These are phyloP conservation scores for Teunomyces barrocoloradensis DNA, from an alignment of 805 yeast species.

Conservation along the genomic window DNA sequence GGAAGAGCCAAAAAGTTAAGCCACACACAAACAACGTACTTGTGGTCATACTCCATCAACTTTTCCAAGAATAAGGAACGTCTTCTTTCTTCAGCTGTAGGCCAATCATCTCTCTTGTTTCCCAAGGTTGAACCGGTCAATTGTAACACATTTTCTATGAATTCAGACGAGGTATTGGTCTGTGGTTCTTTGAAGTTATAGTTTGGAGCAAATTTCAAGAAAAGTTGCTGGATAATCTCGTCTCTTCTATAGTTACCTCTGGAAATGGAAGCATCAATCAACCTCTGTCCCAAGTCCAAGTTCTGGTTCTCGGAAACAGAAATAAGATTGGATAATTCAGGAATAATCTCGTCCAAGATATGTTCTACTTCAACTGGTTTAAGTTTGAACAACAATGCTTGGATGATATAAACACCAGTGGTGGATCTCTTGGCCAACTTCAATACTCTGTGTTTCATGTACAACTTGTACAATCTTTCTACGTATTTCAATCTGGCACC, in stretches of 20 bases:
- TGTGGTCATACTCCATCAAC: constrained; percentile 64
- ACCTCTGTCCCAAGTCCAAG: constrained; percentile 63
- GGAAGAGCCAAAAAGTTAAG: constrained; percentile 61
- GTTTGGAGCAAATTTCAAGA: constrained; percentile 41
- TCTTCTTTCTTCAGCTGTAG: constrained; percentile 85
- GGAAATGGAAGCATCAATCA: constrained; percentile 63
- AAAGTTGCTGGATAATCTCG: constrained; percentile 51
- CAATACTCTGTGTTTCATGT: constrained; percentile 71
- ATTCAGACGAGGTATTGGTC: constrained; percentile 36
- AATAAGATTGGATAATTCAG: constrained; percentile 59
- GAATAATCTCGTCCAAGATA: constrained; percentile 63
- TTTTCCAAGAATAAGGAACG: constrained; percentile 72
- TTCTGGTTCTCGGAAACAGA: constrained; percentile 53
- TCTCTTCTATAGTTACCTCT: constrained; percentile 59
- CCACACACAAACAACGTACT: constrained; percentile 56
- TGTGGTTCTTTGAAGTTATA: constrained; percentile 22
- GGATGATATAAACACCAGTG: constrained; percentile 81
- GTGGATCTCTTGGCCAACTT: constrained; percentile 77
- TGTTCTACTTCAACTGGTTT: constrained; percentile 60
- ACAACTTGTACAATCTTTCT: constrained; percentile 64
- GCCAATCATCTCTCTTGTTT: constrained; percentile 85
- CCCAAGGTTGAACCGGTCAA: constrained; percentile 72
- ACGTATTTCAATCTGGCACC: constrained; percentile 61
- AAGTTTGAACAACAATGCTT: constrained; percentile 62
- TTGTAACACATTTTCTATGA: constrained; percentile 66